phyloP scores from a whole-genome alignment of 2,329 filamentous ascomycete species.

The Hypomyces rosellus region DNA sequence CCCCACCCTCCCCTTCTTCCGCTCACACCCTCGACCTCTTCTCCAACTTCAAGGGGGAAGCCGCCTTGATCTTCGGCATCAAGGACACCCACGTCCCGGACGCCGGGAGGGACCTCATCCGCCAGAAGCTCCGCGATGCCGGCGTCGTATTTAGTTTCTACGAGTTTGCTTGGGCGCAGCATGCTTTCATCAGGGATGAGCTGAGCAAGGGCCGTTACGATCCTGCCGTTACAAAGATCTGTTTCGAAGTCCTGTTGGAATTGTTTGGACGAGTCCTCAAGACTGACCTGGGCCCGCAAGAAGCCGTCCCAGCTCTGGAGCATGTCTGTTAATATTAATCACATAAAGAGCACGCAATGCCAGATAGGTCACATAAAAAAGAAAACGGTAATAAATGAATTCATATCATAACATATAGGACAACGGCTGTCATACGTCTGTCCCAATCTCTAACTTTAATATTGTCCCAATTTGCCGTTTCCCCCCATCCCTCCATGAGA shows the following conservation, averaged over 20 bases:
- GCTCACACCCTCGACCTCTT: conserved; percentile 50
- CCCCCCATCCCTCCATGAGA: neutral
- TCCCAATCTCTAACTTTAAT: neutral
- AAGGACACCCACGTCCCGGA: conserved; percentile 86
- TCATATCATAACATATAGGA: neutral
- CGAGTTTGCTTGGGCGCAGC: conserved; percentile 89
- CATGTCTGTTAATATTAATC: conserved; percentile 55
- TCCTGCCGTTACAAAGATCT: conserved; percentile 76
- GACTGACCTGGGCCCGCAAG: conserved; percentile 66
- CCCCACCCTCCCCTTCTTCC: conserved; percentile 29
- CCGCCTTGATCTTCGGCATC: conserved; percentile 87
- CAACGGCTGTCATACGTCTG: neutral
- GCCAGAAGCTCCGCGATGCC: conserved; percentile 71
- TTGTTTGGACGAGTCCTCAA: conserved; percentile 74
- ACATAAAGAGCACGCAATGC: neutral
- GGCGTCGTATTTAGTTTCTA: conserved; percentile 74
- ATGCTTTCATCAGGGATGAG: conserved; percentile 92
- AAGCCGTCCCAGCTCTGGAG: conserved; percentile 57
- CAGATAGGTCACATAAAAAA: neutral
- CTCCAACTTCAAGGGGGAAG: conserved; percentile 63
- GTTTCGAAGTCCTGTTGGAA: conserved; percentile 86
- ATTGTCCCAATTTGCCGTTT: neutral
- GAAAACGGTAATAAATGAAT: conserved; percentile 17
- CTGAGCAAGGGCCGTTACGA: conserved; percentile 91
- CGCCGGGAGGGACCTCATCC: conserved; percentile 74